Conservation (phyloP, 1,139 yeast species). For the Candida sp. region DNA sequence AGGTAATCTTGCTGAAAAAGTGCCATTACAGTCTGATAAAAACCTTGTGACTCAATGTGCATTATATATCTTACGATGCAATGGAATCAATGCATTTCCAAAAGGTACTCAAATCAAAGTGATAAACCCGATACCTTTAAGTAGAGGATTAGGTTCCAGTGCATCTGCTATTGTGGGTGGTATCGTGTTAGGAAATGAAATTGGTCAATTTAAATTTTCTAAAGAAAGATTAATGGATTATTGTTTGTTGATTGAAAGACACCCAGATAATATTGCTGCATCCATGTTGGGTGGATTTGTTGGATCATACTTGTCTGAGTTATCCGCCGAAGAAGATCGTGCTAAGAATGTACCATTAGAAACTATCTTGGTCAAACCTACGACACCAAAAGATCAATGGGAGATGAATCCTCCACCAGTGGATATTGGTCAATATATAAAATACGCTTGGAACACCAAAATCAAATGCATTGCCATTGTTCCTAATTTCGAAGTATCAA, state of each 20-base stretch:
- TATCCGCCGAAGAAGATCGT: slow-evolving; percentile 64
- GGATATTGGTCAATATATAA: slow-evolving; percentile 84
- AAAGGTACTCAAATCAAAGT: slow-evolving; percentile 80
- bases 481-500: slow-evolving; percentile 91
- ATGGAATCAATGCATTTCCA: slow-evolving; percentile 73
- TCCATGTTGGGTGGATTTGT: slow-evolving; percentile 99
- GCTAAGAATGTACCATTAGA: slow-evolving; percentile 81
- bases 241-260: slow-evolving; percentile 95
- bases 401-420: slow-evolving; percentile 58
- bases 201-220: slow-evolving; percentile 68
- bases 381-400: slow-evolving; percentile 55
- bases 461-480: slow-evolving; percentile 88
- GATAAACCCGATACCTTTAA: slow-evolving; percentile 88
- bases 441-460: slow-evolving; percentile 77
- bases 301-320: slow-evolving; percentile 86
- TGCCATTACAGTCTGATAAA: slow-evolving; percentile 71
- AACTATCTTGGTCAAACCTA: slow-evolving; percentile 78
- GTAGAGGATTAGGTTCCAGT: slow-evolving; percentile 97
- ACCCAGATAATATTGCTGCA: slow-evolving; percentile 97
- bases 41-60: slow-evolving; percentile 93
- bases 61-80: slow-evolving; percentile 81
- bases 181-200: slow-evolving; percentile 83
- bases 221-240: slow-evolving; percentile 88
- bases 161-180: slow-evolving; percentile 99
- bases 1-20: slow-evolving; percentile 72